Conservation (phyloP, 1,284 basidiomycete species). For the Sporisorium iseilematis-ciliati region DNA sequence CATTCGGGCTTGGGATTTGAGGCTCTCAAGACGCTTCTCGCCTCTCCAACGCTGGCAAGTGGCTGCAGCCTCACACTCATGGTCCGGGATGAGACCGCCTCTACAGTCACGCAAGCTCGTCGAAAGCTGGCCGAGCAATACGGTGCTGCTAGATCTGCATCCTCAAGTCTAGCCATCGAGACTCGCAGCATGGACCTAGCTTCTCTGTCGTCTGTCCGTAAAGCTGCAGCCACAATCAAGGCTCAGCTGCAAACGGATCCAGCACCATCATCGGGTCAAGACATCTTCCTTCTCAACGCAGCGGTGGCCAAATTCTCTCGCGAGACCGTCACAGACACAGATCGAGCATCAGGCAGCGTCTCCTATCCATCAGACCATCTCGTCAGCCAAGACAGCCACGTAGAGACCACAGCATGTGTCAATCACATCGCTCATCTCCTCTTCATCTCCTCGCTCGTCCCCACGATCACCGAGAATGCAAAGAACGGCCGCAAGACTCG, state of each 20-base stretch:
- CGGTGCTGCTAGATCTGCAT: background rate
- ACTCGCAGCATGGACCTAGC: conserved; percentile 33
- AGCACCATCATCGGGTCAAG: conserved; percentile 9
- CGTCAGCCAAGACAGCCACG: conserved; percentile 13
- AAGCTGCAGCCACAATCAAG: conserved; percentile 33
- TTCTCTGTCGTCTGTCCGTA: conserved; percentile 33
- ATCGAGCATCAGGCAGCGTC: conserved; percentile 7
- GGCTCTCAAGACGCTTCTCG: conserved; percentile 44
- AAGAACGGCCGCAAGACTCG: conserved; percentile 35
- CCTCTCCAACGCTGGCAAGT: conserved; percentile 12
- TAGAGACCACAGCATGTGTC: conserved; percentile 52
- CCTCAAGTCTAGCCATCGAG: conserved; percentile 14
- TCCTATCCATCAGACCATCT: conserved; percentile 30
- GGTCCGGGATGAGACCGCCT: conserved; percentile 20
- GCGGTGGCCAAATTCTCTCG: conserved; percentile 42
- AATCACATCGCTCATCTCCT: conserved; percentile 54
- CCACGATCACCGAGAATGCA: conserved; percentile 27
- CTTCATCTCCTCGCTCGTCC: conserved; percentile 36
- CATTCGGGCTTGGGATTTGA: conserved; percentile 49
- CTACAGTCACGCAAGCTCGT: conserved; percentile 11
- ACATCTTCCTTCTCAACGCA: conserved; percentile 51
- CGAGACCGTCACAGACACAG: conserved; percentile 21
- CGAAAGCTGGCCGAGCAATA: conserved; percentile 16
- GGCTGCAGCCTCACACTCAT: conserved; percentile 29
- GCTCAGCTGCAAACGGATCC: conserved; percentile 13